These are phyloP conservation scores for Phyllosticta citrichinensis DNA, from an alignment of 2,329 filamentous ascomycete genomes.

Conservation along the genomic window DNA sequence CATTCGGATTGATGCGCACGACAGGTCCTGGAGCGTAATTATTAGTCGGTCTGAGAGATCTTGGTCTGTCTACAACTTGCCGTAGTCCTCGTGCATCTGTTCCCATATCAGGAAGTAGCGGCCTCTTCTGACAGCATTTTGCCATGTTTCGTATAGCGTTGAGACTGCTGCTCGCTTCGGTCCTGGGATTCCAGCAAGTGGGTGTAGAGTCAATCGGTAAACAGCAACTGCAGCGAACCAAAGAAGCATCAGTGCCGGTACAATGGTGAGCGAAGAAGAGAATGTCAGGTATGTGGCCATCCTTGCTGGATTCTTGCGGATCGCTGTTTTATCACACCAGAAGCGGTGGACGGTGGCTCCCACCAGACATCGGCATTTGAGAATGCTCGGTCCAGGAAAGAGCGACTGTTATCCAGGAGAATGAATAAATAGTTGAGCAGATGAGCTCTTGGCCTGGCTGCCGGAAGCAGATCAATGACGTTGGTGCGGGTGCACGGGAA, in stretches of 20 bases:
- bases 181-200: conserved; percentile 7
- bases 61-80: neutral
- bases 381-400: neutral
- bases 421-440: neutral
- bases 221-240: neutral
- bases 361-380: neutral
- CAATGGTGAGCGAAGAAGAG: neutral
- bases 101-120: neutral
- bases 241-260: neutral
- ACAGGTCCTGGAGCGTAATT: conserved; percentile 17
- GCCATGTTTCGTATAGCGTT: conserved; percentile 7
- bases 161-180: conserved; percentile 11
- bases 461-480: neutral
- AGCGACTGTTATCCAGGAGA: neutral
- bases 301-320: neutral
- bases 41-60: neutral
- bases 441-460: neutral
- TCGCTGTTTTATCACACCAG: neutral
- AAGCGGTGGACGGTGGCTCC: neutral
- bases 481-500: neutral
- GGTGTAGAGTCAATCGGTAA: conserved; percentile 10
- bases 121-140: conserved; percentile 3
- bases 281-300: neutral
- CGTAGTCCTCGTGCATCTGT: conserved; percentile 2
- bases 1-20: conserved; percentile 24